phyloP scores from a whole-genome alignment of 2,329 filamentous ascomycete genomes.

The Zasmidium cellare region DNA sequence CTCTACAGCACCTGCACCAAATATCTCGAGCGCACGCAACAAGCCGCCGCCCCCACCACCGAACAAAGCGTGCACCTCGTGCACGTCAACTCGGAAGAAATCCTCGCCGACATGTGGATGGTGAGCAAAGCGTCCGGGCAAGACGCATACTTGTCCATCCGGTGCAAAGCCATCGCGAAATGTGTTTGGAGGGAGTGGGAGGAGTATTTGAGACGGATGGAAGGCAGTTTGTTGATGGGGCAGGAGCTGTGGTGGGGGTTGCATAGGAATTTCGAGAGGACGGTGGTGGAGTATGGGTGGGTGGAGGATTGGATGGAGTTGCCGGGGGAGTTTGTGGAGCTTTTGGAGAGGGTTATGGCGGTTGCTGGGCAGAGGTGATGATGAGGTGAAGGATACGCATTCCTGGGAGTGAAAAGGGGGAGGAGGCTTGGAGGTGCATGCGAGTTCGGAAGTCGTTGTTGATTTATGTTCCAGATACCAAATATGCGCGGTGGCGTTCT shows the following conservation, averaged over 20 bases:
- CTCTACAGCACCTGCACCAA: neutral
- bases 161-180: conserved; percentile 17
- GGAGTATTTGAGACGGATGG: conserved; percentile 5
- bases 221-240: neutral
- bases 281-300: conserved; percentile 8
- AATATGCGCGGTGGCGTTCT: too few species aligned
- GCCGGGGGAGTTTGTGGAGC: neutral
- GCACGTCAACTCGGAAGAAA: conserved; percentile 8
- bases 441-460: too few species aligned
- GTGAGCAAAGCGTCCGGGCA: neutral
- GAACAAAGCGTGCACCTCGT: neutral
- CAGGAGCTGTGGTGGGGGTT: conserved; percentile 2
- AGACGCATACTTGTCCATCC: conserved; percentile 4
- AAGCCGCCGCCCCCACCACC: neutral
- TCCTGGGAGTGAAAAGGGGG: too few species aligned
- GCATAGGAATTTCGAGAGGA: conserved; percentile 1
- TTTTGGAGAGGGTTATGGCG: neutral
- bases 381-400: too few species aligned
- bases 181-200: conserved; percentile 20
- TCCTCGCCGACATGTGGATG: conserved; percentile 14
- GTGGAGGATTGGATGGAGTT: neutral
- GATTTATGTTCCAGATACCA: too few species aligned
- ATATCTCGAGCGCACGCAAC: neutral
- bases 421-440: too few species aligned
- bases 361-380: neutral